Evolutionary conservation across 352 stramenopile species (phyloP).

Genomic region (Peronospora belbahrii): DNA sequence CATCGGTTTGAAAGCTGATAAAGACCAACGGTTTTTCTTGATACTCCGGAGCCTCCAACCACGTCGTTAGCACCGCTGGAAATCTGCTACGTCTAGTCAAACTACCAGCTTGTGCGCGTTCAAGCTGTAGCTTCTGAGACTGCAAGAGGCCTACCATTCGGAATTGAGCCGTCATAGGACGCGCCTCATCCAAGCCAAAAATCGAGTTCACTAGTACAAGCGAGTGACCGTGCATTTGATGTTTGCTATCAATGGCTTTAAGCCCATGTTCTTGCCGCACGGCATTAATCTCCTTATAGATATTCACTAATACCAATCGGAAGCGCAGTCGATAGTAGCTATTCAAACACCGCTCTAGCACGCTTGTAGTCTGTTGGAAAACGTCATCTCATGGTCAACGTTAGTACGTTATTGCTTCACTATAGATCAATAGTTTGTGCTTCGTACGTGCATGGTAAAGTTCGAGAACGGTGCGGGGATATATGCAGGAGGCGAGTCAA

Average conservation of each 20-base stretch:
- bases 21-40: conserved; percentile 38
- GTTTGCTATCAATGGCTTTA: conserved; percentile 36
- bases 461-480: conserved; percentile 78
- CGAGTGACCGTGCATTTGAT: conserved; percentile 42
- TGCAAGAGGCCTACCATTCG: conserved; percentile 64
- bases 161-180: conserved; percentile 69
- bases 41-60: conserved; percentile 25
- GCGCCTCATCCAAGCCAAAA: conserved; percentile 74
- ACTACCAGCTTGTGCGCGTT: conserved; percentile 9
- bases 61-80: conserved; percentile 28
- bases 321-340: conserved; percentile 71
- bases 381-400: not conserved
- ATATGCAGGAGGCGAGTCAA: conserved; percentile 76
- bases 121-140: conserved; percentile 23
- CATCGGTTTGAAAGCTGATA: conserved; percentile 47
- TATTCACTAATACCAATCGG: conserved; percentile 45
- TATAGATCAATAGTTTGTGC: not conserved
- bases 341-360: conserved; percentile 74
- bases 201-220: conserved; percentile 79
- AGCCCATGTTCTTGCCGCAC: conserved; percentile 48
- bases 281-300: conserved; percentile 64
- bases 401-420: conserved; percentile 2
- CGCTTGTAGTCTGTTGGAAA: conserved; percentile 45
- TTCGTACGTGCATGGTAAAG: conserved; percentile 66
- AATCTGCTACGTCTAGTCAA: conserved; percentile 22